Percentiles rank a stretch among this genome's conserved stretches.
phyloP scores from a whole-genome alignment of 108 stramenopile species.

The Seminavis robusta region DNA sequence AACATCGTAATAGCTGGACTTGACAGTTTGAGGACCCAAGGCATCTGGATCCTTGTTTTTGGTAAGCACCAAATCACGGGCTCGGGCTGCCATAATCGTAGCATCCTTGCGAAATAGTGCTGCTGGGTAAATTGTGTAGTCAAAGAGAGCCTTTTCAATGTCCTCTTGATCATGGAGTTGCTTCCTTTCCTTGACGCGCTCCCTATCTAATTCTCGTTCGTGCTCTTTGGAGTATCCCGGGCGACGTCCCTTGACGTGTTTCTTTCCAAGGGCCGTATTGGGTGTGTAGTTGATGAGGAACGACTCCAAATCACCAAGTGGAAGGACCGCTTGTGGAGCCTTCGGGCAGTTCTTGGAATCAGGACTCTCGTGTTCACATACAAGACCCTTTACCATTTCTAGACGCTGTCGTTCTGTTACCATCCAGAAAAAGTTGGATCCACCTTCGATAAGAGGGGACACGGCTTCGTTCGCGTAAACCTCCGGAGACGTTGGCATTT shows the following conservation, averaged over 20 bases:
- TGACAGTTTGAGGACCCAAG: constrained; percentile 71
- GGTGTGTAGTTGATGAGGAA: constrained; percentile 85
- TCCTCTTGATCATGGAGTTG: constrained; percentile 87
- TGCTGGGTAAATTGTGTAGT: constrained; percentile 84
- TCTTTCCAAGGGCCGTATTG: constrained; percentile 85
- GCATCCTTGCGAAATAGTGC: constrained; percentile 88
- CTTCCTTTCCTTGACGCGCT: constrained; percentile 74
- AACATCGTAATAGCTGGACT: constrained; percentile 82
- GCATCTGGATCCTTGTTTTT: constrained; percentile 33
- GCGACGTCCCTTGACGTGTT: constrained; percentile 64
- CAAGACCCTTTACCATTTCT: constrained; percentile 63
- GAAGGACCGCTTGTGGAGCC: constrained; percentile 75
- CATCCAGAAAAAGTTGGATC: constrained; percentile 86
- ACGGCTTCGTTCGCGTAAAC: constrained; percentile 83
- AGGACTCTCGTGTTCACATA: constrained; percentile 43
- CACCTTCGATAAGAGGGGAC: constrained; percentile 71
- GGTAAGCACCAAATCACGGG: constrained; percentile 63
- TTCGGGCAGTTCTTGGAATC: constrained; percentile 47
- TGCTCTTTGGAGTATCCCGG: constrained; percentile 76
- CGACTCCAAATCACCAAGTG: constrained; percentile 77
- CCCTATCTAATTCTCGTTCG: constrained; percentile 66
- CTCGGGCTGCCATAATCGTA: constrained; percentile 78
- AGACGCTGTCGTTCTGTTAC: constrained; percentile 77
- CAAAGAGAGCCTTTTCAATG: constrained; percentile 85
- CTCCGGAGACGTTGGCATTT: constrained; percentile 81